Evolutionary conservation across 1,284 basidiomycete species (phyloP), one percentile per base, ranked within the genome.

Genomic region (Mycosarcoma mackinlayi): DNA sequence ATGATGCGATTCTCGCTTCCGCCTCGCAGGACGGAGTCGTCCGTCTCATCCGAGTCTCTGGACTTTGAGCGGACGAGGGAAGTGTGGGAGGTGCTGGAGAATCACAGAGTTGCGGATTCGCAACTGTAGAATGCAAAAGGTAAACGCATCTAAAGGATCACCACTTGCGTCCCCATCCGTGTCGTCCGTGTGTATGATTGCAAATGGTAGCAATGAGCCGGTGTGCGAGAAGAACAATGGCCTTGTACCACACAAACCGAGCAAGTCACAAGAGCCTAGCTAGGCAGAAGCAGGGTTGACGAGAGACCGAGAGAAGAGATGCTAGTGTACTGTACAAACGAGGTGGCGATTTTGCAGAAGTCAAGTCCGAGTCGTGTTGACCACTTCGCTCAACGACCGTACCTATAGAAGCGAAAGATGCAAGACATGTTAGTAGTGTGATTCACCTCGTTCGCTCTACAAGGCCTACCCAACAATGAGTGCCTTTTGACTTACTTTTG

Each of bases 401-500:
- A 69, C 39, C 66, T 69, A 51, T 53, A n/a, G 14, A 27, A 21
- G 30, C 4, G 6, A 35, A 28, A 24, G 18, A 6, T 35, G 48
- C 21, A 57, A 47, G 25, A 34, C 19, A 27, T 10, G 33, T 53
- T 19, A 44, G 50, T 8, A n/a, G n/a, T n/a, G n/a, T n/a, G n/a
- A n/a, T n/a, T n/a, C n/a, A n/a, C n/a, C n/a, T n/a, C n/a, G n/a
- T n/a, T n/a, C n/a, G n/a, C n/a, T n/a, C n/a, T n/a, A n/a, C n/a
- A n/a, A n/a, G n/a, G n/a, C n/a, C n/a, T n/a, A n/a, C n/a, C n/a
- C n/a, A n/a, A n/a, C n/a, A n/a, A n/a, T n/a, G n/a, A n/a, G 21
- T 13, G 23, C 9, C 24, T n/a, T 6, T 64, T 60, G 51, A 81
- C 90, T 72, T 84, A 93, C 91, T 93, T 94, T 85, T 95, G 93